These are phyloP conservation scores for Croton setiger DNA, from an alignment of 441 rosid species.

Conservation along the genomic window DNA sequence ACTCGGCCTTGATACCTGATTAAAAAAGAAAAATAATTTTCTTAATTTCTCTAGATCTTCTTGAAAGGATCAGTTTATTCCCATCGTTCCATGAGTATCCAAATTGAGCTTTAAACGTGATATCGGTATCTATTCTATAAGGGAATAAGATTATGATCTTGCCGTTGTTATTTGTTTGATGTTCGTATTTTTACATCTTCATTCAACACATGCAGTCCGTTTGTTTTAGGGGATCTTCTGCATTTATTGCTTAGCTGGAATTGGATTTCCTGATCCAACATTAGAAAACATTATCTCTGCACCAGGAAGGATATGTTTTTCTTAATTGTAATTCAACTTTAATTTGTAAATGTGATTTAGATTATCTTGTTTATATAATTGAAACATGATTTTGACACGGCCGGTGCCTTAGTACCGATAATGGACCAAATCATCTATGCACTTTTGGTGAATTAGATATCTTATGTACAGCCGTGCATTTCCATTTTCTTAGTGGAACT, in stretches of 20 bases:
- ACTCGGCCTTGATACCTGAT: neutral
- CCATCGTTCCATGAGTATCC: neutral
- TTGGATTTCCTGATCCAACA: too few species aligned
- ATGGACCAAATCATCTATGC: neutral
- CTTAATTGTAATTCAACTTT: too few species aligned
- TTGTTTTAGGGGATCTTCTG: too few species aligned
- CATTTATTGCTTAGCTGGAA: too few species aligned
- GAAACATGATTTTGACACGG: neutral
- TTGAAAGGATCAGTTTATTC: conserved; percentile 1
- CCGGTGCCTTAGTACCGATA: neutral
- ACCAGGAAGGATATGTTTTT: too few species aligned
- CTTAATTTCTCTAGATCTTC: neutral
- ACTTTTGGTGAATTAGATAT: neutral
- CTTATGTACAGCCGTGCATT: neutral
- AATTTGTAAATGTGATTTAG: too few species aligned
- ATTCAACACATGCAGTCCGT: too few species aligned
- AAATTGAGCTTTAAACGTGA: neutral
- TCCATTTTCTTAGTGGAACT: neutral
- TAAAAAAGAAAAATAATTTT: conserved; percentile 1
- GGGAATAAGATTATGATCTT: conserved; percentile 11
- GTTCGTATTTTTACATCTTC: too few species aligned
- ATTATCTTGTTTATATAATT: neutral
- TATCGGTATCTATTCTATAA: neutral
- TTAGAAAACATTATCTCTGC: too few species aligned
- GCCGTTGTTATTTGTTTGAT: too few species aligned